Percentiles rank a stretch among this genome's conserved stretches.
These are phyloP conservation scores for Aspergillus flavus DNA, from an alignment of 2,329 filamentous ascomycete species.

Conservation along the genomic window DNA sequence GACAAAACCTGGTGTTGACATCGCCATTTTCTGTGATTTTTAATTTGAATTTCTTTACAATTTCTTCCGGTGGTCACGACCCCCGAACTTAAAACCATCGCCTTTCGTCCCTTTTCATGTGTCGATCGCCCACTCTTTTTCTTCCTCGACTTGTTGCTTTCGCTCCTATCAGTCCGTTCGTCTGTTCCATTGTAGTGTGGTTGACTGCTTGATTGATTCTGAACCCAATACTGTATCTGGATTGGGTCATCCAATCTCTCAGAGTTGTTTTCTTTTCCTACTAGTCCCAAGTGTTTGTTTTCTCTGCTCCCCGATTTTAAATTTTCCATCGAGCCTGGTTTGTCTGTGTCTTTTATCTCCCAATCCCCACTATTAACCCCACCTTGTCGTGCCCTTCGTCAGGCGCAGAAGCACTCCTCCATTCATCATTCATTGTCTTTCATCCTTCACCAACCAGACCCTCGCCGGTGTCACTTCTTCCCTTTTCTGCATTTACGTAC, in stretches of 20 bases:
- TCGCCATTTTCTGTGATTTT: not conserved
- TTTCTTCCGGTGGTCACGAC: conserved; percentile 4
- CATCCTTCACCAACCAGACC: conserved; percentile 10
- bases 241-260: not conserved
- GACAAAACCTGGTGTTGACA: not conserved
- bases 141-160: not conserved
- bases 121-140: conserved; percentile 6
- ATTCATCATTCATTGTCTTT: conserved; percentile 3
- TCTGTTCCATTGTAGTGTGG: not conserved
- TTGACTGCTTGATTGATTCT: not conserved
- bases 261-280: not conserved
- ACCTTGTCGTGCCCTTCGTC: conserved; percentile 19
- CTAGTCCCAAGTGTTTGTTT: not conserved
- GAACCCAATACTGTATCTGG: not conserved
- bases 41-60: not conserved
- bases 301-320: not conserved
- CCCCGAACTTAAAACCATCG: conserved; percentile 5
- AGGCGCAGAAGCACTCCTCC: conserved; percentile 17
- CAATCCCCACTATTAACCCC: conserved; percentile 20
- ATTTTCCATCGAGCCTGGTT: not conserved
- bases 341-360: conserved; percentile 6
- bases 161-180: not conserved
- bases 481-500: conserved; percentile 12
- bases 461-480: conserved; percentile 19
- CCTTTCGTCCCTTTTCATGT: conserved; percentile 1